phyloP scores from a whole-genome alignment of 306 rosid species.

The Ceratonia siliqua region DNA sequence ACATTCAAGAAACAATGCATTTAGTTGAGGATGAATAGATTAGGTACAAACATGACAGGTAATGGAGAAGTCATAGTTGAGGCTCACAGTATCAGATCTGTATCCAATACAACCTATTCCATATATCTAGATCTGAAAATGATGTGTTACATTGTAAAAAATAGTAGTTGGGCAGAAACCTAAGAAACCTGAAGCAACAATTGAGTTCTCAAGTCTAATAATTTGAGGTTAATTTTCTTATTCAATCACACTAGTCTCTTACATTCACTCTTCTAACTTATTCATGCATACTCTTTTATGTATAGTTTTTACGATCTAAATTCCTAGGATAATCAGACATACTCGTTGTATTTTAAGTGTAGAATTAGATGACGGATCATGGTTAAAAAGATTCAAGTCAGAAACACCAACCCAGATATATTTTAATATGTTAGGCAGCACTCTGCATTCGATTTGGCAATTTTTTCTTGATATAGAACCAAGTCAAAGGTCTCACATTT shows the following conservation, averaged over 20 bases:
- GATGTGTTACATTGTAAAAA: neutral
- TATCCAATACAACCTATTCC: neutral
- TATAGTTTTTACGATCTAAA: constrained; percentile 16
- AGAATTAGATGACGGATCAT: neutral
- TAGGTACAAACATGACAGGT: neutral
- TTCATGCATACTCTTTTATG: neutral
- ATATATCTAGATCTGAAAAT: neutral
- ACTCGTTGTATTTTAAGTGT: neutral
- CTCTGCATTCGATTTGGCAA: neutral
- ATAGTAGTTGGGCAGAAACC: neutral
- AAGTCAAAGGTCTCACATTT: neutral
- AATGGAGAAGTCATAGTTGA: constrained; percentile 18
- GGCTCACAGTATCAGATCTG: constrained; percentile 8
- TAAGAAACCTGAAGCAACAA: constrained; percentile 9
- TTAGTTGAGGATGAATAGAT: neutral
- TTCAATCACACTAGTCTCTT: neutral
- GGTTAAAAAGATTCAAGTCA: neutral
- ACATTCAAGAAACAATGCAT: constrained; percentile 7
- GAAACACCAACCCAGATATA: neutral
- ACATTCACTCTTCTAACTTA: neutral
- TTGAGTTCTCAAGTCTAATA: constrained; percentile 12
- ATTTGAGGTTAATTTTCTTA: constrained; percentile 8
- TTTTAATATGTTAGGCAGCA: neutral
- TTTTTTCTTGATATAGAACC: neutral
- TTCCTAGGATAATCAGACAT: constrained; percentile 38